Evolutionary conservation across 441 rosid species (phyloP).

Genomic region (Mallotus repandus): DNA sequence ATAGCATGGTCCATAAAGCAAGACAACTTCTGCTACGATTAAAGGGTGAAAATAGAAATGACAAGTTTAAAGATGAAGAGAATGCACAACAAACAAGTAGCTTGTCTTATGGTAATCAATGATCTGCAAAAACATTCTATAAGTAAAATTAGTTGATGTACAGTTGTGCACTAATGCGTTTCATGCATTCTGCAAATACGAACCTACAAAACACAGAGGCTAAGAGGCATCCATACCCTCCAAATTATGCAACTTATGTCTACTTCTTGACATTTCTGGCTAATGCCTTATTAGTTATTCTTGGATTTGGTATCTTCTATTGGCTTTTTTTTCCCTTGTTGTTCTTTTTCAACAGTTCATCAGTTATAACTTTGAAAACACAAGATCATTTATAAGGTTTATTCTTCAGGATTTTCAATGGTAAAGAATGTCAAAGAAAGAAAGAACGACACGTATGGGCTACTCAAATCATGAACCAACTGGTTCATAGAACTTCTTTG

Average conservation of each 20-base stretch:
- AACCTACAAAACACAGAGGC: neutral
- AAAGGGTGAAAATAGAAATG: neutral
- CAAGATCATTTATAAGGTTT: neutral
- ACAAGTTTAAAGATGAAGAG: constrained; percentile 10
- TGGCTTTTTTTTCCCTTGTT: too few species aligned
- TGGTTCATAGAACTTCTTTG: neutral
- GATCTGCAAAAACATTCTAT: neutral
- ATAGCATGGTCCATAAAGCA: neutral
- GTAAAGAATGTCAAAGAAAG: constrained; percentile 23
- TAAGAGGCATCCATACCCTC: constrained; percentile 22
- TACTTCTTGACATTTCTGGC: constrained; percentile 30
- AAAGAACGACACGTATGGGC: constrained; percentile 38
- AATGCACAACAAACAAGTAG: constrained; percentile 5
- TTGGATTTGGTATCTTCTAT: constrained; percentile 31
- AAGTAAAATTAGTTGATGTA: neutral
- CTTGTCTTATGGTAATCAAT: constrained; percentile 7
- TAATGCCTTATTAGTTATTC: constrained; percentile 31
- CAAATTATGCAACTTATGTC: constrained; percentile 27
- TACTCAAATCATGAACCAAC: constrained; percentile 29
- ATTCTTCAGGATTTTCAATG: constrained; percentile 9
- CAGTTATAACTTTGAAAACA: too few species aligned
- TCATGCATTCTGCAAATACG: neutral
- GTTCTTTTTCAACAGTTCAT: too few species aligned
- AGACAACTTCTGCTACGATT: neutral
- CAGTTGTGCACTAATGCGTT: neutral